Conservation (phyloP, 805 yeast species). For the Lipomyces mesembrius region DNA sequence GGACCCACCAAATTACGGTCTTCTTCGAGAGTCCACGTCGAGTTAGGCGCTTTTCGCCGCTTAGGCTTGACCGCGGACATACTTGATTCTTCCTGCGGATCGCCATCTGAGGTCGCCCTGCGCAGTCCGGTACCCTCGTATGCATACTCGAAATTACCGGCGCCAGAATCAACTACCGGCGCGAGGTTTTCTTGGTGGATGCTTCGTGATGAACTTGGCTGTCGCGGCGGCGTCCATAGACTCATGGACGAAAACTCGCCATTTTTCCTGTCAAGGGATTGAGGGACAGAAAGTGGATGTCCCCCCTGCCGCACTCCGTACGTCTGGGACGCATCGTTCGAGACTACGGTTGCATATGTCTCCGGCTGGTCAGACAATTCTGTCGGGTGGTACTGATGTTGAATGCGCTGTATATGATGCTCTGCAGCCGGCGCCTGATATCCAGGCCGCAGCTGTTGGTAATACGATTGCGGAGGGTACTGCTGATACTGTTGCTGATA, state of each 20-base stretch:
- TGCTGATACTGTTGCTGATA: conserved; percentile 2
- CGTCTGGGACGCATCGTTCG: neutral
- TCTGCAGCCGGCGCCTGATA: neutral
- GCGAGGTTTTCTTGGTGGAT: neutral
- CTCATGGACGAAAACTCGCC: neutral
- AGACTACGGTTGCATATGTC: no score
- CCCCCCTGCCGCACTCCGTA: neutral
- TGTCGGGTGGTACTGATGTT: neutral
- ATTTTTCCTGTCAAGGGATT: neutral
- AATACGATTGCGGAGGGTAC: neutral
- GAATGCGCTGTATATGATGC: neutral
- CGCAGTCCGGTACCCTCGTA: neutral
- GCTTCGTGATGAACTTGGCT: neutral
- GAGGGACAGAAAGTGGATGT: neutral
- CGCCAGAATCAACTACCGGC: neutral
- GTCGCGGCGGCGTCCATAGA: neutral
- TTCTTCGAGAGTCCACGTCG: conserved; percentile 46
- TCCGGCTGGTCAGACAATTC: neutral
- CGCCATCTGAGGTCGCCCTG: neutral
- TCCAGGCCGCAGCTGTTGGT: neutral
- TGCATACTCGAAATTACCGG: neutral
- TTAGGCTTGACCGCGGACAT: conserved; percentile 10
- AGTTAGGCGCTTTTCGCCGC: conserved; percentile 43
- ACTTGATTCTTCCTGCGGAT: neutral
- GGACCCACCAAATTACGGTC: conserved; percentile 43